Conservation (phyloP, 345 rosid species). For the Eucalyptus viminalis region DNA sequence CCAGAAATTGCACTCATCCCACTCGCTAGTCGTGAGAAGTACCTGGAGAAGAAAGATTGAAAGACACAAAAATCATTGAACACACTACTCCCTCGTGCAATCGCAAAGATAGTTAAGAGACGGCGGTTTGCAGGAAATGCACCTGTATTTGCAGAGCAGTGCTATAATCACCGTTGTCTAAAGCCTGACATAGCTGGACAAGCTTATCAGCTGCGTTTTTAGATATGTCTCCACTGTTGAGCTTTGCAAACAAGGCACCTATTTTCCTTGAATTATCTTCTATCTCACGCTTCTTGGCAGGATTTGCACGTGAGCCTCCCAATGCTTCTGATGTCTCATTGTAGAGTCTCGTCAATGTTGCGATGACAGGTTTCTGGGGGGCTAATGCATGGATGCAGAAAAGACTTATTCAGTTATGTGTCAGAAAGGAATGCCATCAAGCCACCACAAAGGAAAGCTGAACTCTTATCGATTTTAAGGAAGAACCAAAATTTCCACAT, state of each 20-base stretch:
- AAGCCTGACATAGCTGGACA: constrained; percentile 77
- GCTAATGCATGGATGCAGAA: constrained; percentile 25
- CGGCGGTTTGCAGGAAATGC: background rate
- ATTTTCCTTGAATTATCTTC: constrained; percentile 90
- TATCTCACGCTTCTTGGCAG: constrained; percentile 87
- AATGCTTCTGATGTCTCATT: constrained; percentile 90
- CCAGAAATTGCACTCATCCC: constrained; percentile 99
- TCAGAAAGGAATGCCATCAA: background rate
- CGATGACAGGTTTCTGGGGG: constrained; percentile 59
- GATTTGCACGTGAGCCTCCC: constrained; percentile 92
- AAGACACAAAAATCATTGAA: background rate
- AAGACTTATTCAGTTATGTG: background rate
- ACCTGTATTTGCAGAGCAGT: constrained; percentile 94
- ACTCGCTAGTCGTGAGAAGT: constrained; percentile 83
- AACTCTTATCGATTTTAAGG: background rate
- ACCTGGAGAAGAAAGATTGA: constrained; percentile 24
- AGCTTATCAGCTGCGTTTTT: constrained; percentile 91
- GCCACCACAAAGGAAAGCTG: background rate
- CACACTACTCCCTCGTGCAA: background rate
- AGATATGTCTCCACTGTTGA: constrained; percentile 84
- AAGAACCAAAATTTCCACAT: background rate
- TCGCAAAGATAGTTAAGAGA: background rate
- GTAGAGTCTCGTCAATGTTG: constrained; percentile 82
- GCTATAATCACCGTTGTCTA: constrained; percentile 65
- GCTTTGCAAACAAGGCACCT: constrained; percentile 90